Percentiles rank a stretch among this genome's conserved stretches.
Evolutionary conservation across 2,329 filamentous ascomycete species (phyloP).

Genomic region (Pseudogymnoascus sp.): DNA sequence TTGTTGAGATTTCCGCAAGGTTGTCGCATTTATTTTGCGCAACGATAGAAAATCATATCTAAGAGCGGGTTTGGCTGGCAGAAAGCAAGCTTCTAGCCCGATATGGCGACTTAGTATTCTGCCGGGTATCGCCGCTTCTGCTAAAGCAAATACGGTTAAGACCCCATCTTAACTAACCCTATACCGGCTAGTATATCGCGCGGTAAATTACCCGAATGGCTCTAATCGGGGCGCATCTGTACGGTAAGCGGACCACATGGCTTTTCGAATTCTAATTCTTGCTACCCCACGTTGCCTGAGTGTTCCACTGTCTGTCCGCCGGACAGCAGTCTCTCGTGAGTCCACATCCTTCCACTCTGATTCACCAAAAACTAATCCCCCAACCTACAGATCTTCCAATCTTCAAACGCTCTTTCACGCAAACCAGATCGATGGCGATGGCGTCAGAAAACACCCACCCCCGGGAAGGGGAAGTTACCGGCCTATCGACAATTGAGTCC

Average conservation of each 20-base stretch:
- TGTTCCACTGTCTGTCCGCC: constrained; percentile 1
- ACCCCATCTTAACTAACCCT: too few species aligned
- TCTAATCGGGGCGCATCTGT: background rate
- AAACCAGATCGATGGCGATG: background rate
- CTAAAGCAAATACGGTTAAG: background rate
- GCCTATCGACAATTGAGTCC: constrained; percentile 49
- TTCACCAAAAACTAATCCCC: background rate
- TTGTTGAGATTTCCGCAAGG: constrained; percentile 2
- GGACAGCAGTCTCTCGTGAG: background rate
- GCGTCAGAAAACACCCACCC: background rate
- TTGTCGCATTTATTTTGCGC: constrained; percentile 4
- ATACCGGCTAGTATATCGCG: background rate
- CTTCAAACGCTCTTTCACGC: background rate
- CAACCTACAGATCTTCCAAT: background rate
- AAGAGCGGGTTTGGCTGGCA: constrained; percentile 2
- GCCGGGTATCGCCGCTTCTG: constrained; percentile 2
- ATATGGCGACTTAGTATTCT: background rate
- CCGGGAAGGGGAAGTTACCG: background rate
- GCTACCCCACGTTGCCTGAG: constrained; percentile 3
- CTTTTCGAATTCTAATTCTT: background rate
- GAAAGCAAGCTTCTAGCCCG: constrained; percentile 4
- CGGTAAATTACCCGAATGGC: background rate
- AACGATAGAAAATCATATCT: constrained; percentile 4
- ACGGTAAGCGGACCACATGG: background rate
- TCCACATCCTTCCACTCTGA: background rate